Conservation (phyloP, 352 stramenopile species). For the Phytopythium mirpurense region DNA sequence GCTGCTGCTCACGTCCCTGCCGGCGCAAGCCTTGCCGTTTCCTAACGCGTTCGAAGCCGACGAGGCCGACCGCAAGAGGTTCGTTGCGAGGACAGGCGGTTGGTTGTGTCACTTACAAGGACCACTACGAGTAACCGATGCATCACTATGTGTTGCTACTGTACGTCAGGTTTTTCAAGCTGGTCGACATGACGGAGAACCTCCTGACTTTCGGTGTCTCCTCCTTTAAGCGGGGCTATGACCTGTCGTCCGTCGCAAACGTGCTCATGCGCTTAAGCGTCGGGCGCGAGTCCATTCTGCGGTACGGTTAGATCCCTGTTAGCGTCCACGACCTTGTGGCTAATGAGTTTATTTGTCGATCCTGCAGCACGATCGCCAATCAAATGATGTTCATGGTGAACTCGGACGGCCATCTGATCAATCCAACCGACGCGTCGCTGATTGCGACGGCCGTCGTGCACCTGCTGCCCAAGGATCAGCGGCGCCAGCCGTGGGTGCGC, state of each 20-base stretch:
- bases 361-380: slow-evolving; percentile 33
- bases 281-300: slow-evolving; percentile 44
- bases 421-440: slow-evolving; percentile 39
- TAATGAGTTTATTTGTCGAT: not conserved
- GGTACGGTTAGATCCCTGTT: slow-evolving; percentile 20
- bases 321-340: not conserved
- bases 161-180: slow-evolving; percentile 48
- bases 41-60: slow-evolving; percentile 28
- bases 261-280: slow-evolving; percentile 52
- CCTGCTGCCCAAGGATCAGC: slow-evolving; percentile 42
- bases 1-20: slow-evolving; percentile 21
- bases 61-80: slow-evolving; percentile 44
- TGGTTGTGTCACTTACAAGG: no score
- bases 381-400: slow-evolving; percentile 37
- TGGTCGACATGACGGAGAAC: slow-evolving; percentile 57
- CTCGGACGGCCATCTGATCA: slow-evolving; percentile 22
- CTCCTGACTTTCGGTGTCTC: slow-evolving; percentile 62
- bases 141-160: not conserved
- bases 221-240: slow-evolving; percentile 36
- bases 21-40: slow-evolving; percentile 23
- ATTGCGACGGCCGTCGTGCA: slow-evolving; percentile 41
- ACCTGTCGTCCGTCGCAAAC: slow-evolving; percentile 36
- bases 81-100: no score
- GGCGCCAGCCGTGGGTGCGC: slow-evolving; percentile 42
- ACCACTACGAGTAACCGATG: not conserved